These are phyloP conservation scores for Podila epigama DNA, from an alignment of 192 early-diverging fungal species.

Conservation along the genomic window DNA sequence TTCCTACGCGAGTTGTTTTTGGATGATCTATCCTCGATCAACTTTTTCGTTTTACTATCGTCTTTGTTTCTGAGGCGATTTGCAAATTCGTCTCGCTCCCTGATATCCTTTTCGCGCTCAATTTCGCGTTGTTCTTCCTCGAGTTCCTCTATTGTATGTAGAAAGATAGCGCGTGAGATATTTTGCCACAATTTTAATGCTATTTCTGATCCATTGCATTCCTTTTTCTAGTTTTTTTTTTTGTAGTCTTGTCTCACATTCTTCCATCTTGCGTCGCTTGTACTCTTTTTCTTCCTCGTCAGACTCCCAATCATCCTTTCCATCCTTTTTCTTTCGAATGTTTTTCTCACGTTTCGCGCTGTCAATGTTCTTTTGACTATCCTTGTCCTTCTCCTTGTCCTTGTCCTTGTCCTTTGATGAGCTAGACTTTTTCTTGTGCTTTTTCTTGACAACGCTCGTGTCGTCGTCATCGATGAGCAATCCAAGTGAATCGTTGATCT, in stretches of 20 bases:
- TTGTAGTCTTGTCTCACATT: slow-evolving; percentile 9
- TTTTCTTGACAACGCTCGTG: slow-evolving; percentile 12
- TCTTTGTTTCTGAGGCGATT: slow-evolving; percentile 84
- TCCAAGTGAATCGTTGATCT: slow-evolving; percentile 32
- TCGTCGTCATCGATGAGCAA: slow-evolving; percentile 30
- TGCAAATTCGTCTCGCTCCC: slow-evolving; percentile 92
- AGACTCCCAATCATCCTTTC: slow-evolving; percentile 55
- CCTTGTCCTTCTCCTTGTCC: slow-evolving; percentile 21
- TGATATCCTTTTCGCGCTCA: slow-evolving; percentile 73
- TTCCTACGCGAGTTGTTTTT: slow-evolving; percentile 72
- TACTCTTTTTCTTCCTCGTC: slow-evolving; percentile 69
- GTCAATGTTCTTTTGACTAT: slow-evolving; percentile 1
- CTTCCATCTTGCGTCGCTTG: slow-evolving; percentile 47
- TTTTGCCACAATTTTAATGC: not conserved
- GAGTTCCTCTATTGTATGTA: slow-evolving; percentile 44
- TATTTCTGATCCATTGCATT: not conserved
- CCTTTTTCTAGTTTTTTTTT: slow-evolving; percentile 30
- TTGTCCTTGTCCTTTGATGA: slow-evolving; percentile 32
- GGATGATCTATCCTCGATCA: slow-evolving; percentile 78
- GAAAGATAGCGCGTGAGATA: not conserved
- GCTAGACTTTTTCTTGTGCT: slow-evolving; percentile 20
- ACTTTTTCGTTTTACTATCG: slow-evolving; percentile 77
- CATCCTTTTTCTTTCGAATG: slow-evolving; percentile 33
- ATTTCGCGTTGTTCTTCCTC: slow-evolving; percentile 56
- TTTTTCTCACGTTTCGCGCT: slow-evolving; percentile 55